Evolutionary conservation across 257 asterid species (phyloP), one percentile per base, ranked within the genome.

Genomic region (Solanum appendiculatum): DNA sequence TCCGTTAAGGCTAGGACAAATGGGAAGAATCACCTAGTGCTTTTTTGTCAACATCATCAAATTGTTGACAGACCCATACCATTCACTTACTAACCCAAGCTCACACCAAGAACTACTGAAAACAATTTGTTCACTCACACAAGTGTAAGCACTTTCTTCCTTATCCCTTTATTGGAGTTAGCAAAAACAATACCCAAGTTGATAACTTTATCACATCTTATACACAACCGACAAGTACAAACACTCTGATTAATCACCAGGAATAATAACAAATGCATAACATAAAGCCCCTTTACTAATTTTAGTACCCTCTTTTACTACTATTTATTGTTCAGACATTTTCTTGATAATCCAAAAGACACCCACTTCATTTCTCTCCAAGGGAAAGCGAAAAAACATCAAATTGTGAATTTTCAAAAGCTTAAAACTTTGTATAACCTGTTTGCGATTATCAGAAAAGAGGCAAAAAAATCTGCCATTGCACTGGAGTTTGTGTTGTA

Each of bases 401-500:
- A 73, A 36, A 21, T n/a, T 36, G 18, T 29, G 48, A 36, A 34
- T 36, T 73, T 36, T 70, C 16, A 1, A 86, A 33, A 48, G 15
- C 9, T 48, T 44, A 15, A 72, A 1, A 7, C 84, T 70, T 75
- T 46, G 85, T 78, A 94, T 64, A 70, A 96, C 98, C 98, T 94
- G 95, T 90, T 88, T 96, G 86, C 94, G 91, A 87, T 93, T 95
- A 81, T 91, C 89, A 23, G 97, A 94, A 87, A 96, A 96, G 82
- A 96, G 94, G 93, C 99, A 96, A 74, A 89, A 91, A 85, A 92
- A 87, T 84, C 92, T 91, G 89, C 91, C 93, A 77, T 87, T 87
- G 92, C 95, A 92, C 44, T 88, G 85, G 89, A 93, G 86, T 51
- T 90, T 91, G 20, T 81, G 91, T 12, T 90, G 89, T 64, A 91